phyloP scores from a whole-genome alignment of 768 basidiomycete species.

The Peribolospora kevripleyi region DNA sequence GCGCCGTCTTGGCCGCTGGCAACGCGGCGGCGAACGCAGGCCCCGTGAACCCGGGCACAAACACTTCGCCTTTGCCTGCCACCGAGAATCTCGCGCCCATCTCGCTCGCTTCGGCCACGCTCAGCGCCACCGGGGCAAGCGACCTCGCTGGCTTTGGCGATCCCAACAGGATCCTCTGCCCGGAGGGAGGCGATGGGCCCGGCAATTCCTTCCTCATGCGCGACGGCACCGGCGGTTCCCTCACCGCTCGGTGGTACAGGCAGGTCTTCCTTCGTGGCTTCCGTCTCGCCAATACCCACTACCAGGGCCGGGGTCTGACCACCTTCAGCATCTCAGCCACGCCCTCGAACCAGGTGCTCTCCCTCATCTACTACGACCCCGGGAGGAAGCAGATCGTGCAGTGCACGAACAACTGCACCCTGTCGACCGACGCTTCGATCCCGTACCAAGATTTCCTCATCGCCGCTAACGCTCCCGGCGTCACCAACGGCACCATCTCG shows the following conservation, averaged over 20 bases:
- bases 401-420: constrained; percentile 54
- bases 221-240: constrained; percentile 41
- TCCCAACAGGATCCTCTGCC: constrained; percentile 47
- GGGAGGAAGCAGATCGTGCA: constrained; percentile 46
- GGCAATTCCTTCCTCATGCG: constrained; percentile 64
- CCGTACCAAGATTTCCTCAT: constrained; percentile 90
- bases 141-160: constrained; percentile 10
- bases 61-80: constrained; percentile 24
- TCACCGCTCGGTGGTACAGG: constrained; percentile 52
- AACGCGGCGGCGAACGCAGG: constrained; percentile 37
- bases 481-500: constrained; percentile 33
- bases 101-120: constrained; percentile 13
- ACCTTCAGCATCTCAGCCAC: constrained; percentile 48
- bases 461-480: constrained; percentile 19
- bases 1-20: constrained; percentile 67
- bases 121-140: constrained; percentile 13
- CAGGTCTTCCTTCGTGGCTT: constrained; percentile 53
- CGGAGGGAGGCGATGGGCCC: constrained; percentile 51
- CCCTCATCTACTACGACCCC: constrained; percentile 54
- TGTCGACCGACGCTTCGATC: constrained; percentile 48
- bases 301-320: constrained; percentile 1
- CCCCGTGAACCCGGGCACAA: constrained; percentile 33
- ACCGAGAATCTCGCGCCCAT: constrained; percentile 14
- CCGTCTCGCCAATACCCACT: constrained; percentile 77
- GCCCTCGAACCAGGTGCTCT: constrained; percentile 62